Evolutionary conservation across 495 filamentous ascomycete genomes (phyloP).

Genomic region (Penicillium fimorum): DNA sequence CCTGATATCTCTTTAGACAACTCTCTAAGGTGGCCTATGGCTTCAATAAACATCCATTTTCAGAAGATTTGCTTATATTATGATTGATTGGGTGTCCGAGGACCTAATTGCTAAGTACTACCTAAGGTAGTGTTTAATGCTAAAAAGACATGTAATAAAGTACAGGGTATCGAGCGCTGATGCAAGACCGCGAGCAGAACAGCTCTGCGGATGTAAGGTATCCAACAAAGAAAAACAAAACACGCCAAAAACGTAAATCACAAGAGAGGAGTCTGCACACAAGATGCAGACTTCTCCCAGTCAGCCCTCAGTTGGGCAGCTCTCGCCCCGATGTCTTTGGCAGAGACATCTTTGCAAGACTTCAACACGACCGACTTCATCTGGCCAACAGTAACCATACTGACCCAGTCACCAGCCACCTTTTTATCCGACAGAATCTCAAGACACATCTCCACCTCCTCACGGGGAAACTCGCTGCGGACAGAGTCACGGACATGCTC

Average conservation of each 20-base stretch:
- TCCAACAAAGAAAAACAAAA: conserved; percentile 17
- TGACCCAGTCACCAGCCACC: conserved; percentile 47
- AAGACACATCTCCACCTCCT: conserved; percentile 44
- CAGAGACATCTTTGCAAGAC: conserved; percentile 41
- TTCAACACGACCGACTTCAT: conserved; percentile 46
- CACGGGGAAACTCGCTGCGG: conserved; percentile 38
- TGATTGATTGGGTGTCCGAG: conserved; percentile 17
- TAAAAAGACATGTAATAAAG: conserved; percentile 18
- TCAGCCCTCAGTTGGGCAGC: conserved; percentile 37
- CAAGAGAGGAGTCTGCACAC: conserved; percentile 12
- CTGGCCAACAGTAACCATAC: conserved; percentile 40
- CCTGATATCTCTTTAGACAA: too few relatives aligned
- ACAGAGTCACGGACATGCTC: conserved; percentile 42
- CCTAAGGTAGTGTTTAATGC: conserved; percentile 3
- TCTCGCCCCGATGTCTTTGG: conserved; percentile 39
- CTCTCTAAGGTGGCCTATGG: too few relatives aligned
- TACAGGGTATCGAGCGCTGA: conserved; percentile 39
- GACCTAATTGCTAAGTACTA: conserved; percentile 19
- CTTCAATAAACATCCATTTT: too few relatives aligned
- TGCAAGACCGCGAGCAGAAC: conserved; percentile 32
- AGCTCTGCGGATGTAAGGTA: conserved; percentile 28
- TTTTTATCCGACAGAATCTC: conserved; percentile 42
- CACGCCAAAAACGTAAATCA: conserved; percentile 15
- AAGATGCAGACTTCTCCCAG: conserved; percentile 27
- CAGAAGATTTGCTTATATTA: conserved; percentile 5